Conservation (phyloP, 441 rosid species). For the Gossypium davidsonii region DNA sequence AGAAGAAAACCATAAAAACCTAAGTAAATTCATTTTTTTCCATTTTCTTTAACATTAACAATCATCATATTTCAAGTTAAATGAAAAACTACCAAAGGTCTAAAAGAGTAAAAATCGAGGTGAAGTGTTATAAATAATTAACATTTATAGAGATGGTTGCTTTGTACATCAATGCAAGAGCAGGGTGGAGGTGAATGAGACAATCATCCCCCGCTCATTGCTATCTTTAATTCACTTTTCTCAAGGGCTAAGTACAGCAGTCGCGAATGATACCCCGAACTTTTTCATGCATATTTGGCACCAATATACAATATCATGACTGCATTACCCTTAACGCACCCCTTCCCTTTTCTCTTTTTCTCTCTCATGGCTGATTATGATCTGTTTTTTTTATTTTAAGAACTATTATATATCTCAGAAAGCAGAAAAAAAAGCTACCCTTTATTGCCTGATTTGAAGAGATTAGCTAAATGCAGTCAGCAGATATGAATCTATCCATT, state of each 20-base stretch:
- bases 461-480: conserved; percentile 23
- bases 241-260: neutral
- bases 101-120: too few species aligned
- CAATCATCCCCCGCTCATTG: too few species aligned
- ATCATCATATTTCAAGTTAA: too few species aligned
- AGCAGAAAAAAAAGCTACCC: neutral
- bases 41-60: too few species aligned
- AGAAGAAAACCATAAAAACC: too few species aligned
- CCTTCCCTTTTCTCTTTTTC: neutral
- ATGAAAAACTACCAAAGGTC: too few species aligned
- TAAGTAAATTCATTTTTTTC: too few species aligned
- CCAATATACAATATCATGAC: conserved; percentile 56
- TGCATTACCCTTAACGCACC: conserved; percentile 48
- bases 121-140: too few species aligned
- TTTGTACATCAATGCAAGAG: too few species aligned
- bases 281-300: conserved; percentile 44
- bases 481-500: conserved; percentile 66
- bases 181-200: too few species aligned
- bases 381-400: neutral
- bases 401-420: neutral
- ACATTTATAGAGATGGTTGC: too few species aligned
- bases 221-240: neutral
- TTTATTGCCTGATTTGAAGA: neutral
- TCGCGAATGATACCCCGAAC: conserved; percentile 23
- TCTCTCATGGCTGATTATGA: neutral